A percentile compares a stretch with the other conserved stretches of the same genome.
Evolutionary conservation across 192 early-diverging fungal genomes (phyloP).

Genomic region (Geranomyces michiganensis): DNA sequence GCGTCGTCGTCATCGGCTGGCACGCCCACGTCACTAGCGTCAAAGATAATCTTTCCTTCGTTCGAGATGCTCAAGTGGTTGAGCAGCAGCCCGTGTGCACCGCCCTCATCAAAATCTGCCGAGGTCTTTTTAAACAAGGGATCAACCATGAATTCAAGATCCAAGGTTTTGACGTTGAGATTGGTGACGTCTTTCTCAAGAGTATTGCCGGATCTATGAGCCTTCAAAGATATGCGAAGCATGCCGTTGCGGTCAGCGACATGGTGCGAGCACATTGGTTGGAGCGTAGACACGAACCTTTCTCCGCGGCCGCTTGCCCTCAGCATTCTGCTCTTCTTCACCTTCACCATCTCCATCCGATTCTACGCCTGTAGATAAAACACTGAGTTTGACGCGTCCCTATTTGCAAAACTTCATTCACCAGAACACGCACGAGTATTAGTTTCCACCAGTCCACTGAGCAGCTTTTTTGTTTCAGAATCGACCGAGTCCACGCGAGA

Average conservation of each 20-base stretch:
- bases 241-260: too few relatives aligned
- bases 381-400: neutral
- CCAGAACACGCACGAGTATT: constrained; percentile 6
- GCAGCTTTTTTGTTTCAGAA: constrained; percentile 84
- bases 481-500: constrained; percentile 97
- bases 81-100: constrained; percentile 86
- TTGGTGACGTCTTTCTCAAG: constrained; percentile 79
- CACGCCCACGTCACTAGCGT: constrained; percentile 78
- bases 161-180: constrained; percentile 84
- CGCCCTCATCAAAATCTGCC: constrained; percentile 97
- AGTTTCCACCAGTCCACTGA: constrained; percentile 83
- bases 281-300: constrained; percentile 14
- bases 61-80: constrained; percentile 82
- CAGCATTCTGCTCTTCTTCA: constrained; percentile 10
- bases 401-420: neutral
- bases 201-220: constrained; percentile 49
- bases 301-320: constrained; percentile 10
- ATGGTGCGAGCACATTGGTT: too few relatives aligned
- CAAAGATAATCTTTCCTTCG: constrained; percentile 92
- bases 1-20: constrained; percentile 37
- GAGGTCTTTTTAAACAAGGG: constrained; percentile 98
- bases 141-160: constrained; percentile 91
- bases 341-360: constrained; percentile 17
- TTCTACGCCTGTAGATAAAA: neutral
- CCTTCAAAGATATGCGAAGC: neutral